A percentile compares a stretch with the other conserved stretches of the same genome.
Conservation (phyloP, 1,284 basidiomycete species). For the Leccinum griseonigrum region DNA sequence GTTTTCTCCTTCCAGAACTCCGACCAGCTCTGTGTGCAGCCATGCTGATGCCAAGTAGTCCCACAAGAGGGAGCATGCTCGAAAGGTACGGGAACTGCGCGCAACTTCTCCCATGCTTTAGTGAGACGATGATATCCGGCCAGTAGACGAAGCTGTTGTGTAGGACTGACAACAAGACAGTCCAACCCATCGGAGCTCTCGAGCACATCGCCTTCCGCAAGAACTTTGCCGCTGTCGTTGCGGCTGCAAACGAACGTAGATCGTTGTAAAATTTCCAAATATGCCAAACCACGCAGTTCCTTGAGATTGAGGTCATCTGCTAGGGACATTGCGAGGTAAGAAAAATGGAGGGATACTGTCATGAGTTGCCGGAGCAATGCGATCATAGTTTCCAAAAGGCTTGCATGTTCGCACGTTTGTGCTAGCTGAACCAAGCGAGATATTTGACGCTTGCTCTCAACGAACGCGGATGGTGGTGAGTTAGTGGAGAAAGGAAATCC, state of each 20-base stretch:
- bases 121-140: slow-evolving; percentile 65
- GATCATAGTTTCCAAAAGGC: slow-evolving; percentile 56
- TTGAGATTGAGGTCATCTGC: slow-evolving; percentile 63
- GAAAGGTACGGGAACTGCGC: slow-evolving; percentile 50
- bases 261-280: slow-evolving; percentile 67
- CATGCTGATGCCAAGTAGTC: slow-evolving; percentile 65
- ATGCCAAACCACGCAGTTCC: slow-evolving; percentile 56
- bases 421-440: slow-evolving; percentile 60
- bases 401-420: slow-evolving; percentile 58
- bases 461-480: slow-evolving; percentile 22
- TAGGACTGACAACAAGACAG: slow-evolving; percentile 45
- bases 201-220: slow-evolving; percentile 29
- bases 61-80: slow-evolving; percentile 60
- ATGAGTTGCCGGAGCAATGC: slow-evolving; percentile 55
- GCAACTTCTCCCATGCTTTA: slow-evolving; percentile 58
- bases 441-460: slow-evolving; percentile 46
- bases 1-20: slow-evolving; percentile 71
- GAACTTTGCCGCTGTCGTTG: slow-evolving; percentile 11
- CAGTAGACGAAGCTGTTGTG: slow-evolving; percentile 61
- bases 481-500: slow-evolving; percentile 32
- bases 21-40: slow-evolving; percentile 62
- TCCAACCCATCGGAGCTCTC: slow-evolving; percentile 39
- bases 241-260: slow-evolving; percentile 42
- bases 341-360: slow-evolving; percentile 54
- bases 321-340: slow-evolving; percentile 65